These are phyloP conservation scores for Xylariaceae sp. DNA, from an alignment of 2,329 filamentous ascomycete species.

Conservation along the genomic window DNA sequence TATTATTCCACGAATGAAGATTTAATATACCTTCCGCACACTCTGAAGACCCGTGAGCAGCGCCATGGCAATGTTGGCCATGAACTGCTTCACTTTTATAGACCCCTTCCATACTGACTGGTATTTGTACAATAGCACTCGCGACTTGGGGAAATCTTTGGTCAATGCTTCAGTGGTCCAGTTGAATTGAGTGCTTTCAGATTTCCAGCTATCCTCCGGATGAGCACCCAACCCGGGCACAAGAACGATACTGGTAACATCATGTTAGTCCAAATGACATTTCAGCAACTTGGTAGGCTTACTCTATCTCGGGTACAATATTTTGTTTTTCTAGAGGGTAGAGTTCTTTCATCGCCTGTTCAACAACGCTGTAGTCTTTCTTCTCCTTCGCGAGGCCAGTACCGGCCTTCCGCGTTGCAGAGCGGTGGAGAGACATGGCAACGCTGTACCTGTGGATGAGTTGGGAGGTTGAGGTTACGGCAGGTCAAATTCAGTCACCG, in stretches of 20 bases:
- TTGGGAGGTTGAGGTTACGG: not conserved
- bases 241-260: constrained; percentile 44
- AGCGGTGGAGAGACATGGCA: constrained; percentile 37
- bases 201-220: constrained; percentile 49
- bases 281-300: constrained; percentile 19
- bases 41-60: constrained; percentile 44
- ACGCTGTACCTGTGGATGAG: constrained; percentile 8
- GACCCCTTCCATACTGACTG: constrained; percentile 49
- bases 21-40: constrained; percentile 42
- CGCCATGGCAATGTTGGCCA: constrained; percentile 46
- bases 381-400: constrained; percentile 34
- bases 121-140: constrained; percentile 49
- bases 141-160: constrained; percentile 48
- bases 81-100: constrained; percentile 50
- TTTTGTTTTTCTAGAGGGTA: constrained; percentile 42
- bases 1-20: not conserved
- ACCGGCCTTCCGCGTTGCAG: constrained; percentile 35
- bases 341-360: constrained; percentile 48
- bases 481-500: not conserved
- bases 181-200: constrained; percentile 46
- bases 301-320: constrained; percentile 46
- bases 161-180: constrained; percentile 48
- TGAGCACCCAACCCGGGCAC: constrained; percentile 49
- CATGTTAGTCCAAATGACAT: constrained; percentile 18
- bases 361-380: constrained; percentile 45